Base-by-base conservation (phyloP, 225 moss, liverwort and hornwort species). In the Polytrichum commune region DNA sequence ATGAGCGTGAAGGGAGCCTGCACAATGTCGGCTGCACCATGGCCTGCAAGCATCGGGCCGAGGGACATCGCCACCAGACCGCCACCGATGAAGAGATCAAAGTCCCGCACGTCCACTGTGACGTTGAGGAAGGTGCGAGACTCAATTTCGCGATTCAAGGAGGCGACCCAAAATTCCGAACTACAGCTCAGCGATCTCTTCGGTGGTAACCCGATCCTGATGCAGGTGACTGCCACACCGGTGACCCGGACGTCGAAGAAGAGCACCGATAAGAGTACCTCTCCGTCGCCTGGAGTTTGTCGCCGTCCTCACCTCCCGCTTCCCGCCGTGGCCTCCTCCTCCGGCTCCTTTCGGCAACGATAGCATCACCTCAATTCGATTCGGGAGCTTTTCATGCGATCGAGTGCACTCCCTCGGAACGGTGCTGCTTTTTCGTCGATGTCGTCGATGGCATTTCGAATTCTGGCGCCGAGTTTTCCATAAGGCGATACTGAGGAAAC, bases 161-260 rank as follows among this genome's bases (percentile, higher is more conserved):
- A 86, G 63, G 72, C 78, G 18, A 84, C 90, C 32, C 80, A 71
- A 23, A 72, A 70, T 58, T 78, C 81, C 2, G 77, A 83, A 61
- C 69, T 86, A 38, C 79, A 68, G 68, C 60, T 84, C 22, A 66
- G 64, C 75, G 89, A 90, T 70, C 77, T 90, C 1, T 90, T 81
- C 66, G 82, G 81, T 19, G 84, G 78, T 5, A 86, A 66, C 62
- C 84, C 70, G 9, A 78, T 88, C 82, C 63, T 89, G 58, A 77
- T 74, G 13, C 78, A 80, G 73, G 81, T 88, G 30, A 80, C 75
- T 20, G 86, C 90, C 53, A 78, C 78, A 23, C 86, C 93, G 27
- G 53, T 85, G 62, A 66, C 54, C 46, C 75, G 67, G 62, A 72
- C 54, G 27, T 65, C 28, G 53, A 23, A 25, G 56, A 27, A 57